phyloP scores from a whole-genome alignment of 129 eudicot genomes.

The Helichrysum umbraculigerum region DNA sequence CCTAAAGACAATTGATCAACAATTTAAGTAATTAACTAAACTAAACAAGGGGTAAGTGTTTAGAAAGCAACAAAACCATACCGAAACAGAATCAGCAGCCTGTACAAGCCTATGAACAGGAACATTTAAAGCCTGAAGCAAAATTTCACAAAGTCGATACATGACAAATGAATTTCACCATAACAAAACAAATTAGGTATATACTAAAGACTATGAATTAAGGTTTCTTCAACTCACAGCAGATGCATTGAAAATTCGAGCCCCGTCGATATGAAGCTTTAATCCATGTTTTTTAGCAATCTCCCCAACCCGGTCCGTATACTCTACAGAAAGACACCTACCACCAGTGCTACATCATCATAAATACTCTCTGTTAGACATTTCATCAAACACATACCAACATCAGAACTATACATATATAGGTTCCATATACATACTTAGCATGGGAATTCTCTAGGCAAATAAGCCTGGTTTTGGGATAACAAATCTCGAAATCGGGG shows the following conservation, averaged over 20 bases:
- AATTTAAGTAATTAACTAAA: background rate
- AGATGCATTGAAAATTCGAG: constrained; percentile 90
- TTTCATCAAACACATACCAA: constrained; percentile 15
- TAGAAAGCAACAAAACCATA: constrained; percentile 25
- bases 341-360: constrained; percentile 78
- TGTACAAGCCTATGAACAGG: constrained; percentile 91
- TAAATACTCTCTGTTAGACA: constrained; percentile 23
- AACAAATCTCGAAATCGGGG: constrained; percentile 69
- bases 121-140: constrained; percentile 89
- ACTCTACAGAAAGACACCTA: constrained; percentile 80
- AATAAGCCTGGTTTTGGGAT: constrained; percentile 80
- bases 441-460: constrained; percentile 96
- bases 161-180: background rate
- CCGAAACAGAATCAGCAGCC: constrained; percentile 99
- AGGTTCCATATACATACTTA: constrained; percentile 51
- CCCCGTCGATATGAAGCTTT: constrained; percentile 99
- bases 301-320: constrained; percentile 83
- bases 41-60: background rate
- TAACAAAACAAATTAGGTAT: background rate
- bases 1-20: constrained; percentile 38
- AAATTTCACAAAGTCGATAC: background rate
- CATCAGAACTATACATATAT: background rate
- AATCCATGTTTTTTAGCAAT: constrained; percentile 79
- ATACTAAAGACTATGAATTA: too few species aligned
- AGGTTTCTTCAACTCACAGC: constrained; percentile 50